Conservation (phyloP, 176 grass and related monocot species). For the Elymus sibiricus region DNA sequence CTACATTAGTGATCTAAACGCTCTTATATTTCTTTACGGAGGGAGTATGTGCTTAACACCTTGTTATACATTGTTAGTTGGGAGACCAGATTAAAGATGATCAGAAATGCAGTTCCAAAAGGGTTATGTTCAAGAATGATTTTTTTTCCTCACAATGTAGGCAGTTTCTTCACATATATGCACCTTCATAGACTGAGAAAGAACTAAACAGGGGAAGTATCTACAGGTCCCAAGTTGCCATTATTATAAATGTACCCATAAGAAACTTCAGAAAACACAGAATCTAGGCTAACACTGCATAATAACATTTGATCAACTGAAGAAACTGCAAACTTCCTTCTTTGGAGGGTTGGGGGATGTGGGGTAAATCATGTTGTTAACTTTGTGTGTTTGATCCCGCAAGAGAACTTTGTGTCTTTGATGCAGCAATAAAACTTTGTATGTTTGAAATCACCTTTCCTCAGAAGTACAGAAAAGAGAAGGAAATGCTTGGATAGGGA, state of each 20-base stretch:
- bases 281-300: neutral
- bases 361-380: neutral
- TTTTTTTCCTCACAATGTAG: neutral
- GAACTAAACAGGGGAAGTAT: neutral
- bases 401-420: neutral
- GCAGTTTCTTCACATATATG: neutral
- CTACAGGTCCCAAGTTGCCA: neutral
- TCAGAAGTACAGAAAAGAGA: neutral
- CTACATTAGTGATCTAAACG: too few relatives aligned
- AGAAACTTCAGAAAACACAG: constrained; percentile 12
- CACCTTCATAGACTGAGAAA: neutral
- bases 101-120: neutral
- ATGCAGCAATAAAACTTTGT: neutral
- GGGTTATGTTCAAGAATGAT: neutral
- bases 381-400: neutral
- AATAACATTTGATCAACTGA: neutral
- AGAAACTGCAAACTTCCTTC: neutral
- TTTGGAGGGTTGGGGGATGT: neutral
- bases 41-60: neutral
- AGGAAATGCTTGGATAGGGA: neutral
- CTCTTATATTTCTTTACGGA: too few relatives aligned
- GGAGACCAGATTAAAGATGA: neutral
- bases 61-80: neutral
- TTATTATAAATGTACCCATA: neutral
- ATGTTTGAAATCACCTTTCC: constrained; percentile 6